Conservation (phyloP, 441 rosid species). For the Gossypium trilobum region DNA sequence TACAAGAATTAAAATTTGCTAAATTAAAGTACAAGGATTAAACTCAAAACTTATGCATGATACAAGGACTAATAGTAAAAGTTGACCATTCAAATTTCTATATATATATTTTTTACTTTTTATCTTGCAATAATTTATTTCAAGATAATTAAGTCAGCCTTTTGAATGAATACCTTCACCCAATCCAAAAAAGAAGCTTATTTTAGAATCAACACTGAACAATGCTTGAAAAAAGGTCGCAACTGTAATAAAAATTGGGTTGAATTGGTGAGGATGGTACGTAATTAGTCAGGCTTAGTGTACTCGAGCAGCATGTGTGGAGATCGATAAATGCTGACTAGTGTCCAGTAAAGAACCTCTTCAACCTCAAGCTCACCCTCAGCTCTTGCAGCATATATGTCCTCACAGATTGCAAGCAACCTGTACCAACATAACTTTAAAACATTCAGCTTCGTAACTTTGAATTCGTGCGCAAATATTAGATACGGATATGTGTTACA, state of each 20-base stretch:
- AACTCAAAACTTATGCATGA: no score
- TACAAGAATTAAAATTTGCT: no score
- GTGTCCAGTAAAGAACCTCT: constrained; percentile 97
- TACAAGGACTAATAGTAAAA: no score
- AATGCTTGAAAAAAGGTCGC: background rate
- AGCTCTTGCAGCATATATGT: constrained; percentile 92
- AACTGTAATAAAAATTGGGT: background rate
- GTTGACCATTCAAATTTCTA: no score
- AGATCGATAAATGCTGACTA: constrained; percentile 88
- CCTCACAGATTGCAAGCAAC: constrained; percentile 93
- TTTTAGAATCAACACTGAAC: background rate
- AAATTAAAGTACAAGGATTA: no score
- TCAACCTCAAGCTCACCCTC: constrained; percentile 96
- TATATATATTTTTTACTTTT: no score
- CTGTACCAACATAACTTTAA: constrained; percentile 24
- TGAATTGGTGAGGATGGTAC: background rate
- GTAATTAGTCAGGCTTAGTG: constrained; percentile 61
- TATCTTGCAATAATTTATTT: no score
- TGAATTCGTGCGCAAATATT: background rate
- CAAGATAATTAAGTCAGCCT: no score
- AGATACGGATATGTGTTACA: background rate
- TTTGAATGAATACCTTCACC: background rate
- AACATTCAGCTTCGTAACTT: background rate
- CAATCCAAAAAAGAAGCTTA: background rate
- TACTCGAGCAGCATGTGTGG: constrained; percentile 97